Conservation (phyloP, 1,139 yeast species). For the Blastobotrys capitulatus region DNA sequence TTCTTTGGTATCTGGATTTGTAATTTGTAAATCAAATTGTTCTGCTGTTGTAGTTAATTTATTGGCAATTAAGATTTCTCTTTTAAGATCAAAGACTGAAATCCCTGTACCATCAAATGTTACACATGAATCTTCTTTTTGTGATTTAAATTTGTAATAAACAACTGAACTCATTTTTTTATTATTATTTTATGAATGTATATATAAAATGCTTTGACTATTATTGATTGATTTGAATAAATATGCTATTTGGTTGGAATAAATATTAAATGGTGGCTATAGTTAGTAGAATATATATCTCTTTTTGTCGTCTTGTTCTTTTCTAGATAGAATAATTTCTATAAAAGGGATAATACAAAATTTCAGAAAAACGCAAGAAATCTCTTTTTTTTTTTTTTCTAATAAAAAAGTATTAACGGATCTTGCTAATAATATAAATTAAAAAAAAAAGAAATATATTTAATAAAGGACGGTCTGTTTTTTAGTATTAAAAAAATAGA, state of each 20-base stretch:
- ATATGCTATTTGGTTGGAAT: not conserved
- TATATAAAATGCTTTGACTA: constrained; percentile 1
- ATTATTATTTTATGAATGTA: constrained; percentile 3
- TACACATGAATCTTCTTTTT: constrained; percentile 71
- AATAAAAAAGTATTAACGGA: no score
- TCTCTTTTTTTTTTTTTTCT: no score
- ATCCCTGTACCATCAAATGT: constrained; percentile 95
- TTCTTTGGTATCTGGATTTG: constrained; percentile 73
- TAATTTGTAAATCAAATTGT: constrained; percentile 62
- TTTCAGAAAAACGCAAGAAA: no score
- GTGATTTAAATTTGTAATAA: constrained; percentile 82
- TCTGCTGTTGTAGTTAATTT: constrained; percentile 80
- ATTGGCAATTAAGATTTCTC: constrained; percentile 80
- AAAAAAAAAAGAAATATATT: no score
- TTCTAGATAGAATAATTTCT: not conserved
- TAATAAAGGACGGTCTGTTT: no score
- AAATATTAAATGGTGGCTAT: not conserved
- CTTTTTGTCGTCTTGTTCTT: not conserved
- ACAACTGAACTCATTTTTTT: constrained; percentile 76
- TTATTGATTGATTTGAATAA: not conserved
- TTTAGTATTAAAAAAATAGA: no score
- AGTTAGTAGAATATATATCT: no score
- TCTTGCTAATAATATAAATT: no score
- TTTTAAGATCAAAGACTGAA: constrained; percentile 87
- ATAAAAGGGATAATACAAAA: no score